phyloP scores from a whole-genome alignment of 805 yeast species.

The Zygosaccharomyces gambellarensis region DNA sequence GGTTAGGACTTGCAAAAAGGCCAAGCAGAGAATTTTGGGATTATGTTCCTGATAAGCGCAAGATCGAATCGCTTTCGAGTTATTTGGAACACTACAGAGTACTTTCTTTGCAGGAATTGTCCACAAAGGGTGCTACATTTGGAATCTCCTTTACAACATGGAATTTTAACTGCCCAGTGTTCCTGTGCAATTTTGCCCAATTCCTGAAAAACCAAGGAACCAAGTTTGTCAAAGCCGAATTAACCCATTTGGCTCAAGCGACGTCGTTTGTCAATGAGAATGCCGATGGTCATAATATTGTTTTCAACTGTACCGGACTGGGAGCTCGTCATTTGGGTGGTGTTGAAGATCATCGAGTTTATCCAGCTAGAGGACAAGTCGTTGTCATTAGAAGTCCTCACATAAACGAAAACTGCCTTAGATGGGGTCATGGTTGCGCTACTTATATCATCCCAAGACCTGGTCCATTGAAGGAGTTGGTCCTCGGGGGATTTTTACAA shows the following conservation, averaged over 20 bases:
- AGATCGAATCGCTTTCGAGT: conserved; percentile 43
- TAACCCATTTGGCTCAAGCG: conserved; percentile 57
- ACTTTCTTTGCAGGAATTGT: conserved; percentile 39
- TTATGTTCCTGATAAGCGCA: conserved; percentile 40
- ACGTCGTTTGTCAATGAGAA: conserved; percentile 24
- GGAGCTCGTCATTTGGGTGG: conserved; percentile 64
- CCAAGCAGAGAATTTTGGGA: conserved; percentile 63
- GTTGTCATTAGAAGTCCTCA: conserved; percentile 69
- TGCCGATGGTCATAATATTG: conserved; percentile 37
- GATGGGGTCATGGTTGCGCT: conserved; percentile 58
- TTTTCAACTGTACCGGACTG: conserved; percentile 75
- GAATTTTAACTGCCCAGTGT: conserved; percentile 69
- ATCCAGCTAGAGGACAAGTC: conserved; percentile 79
- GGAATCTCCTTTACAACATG: conserved; percentile 56
- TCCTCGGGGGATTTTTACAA: conserved; percentile 73
- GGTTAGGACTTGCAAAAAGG: conserved; percentile 49
- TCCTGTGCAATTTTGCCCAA: conserved; percentile 44
- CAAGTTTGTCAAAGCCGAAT: conserved; percentile 41
- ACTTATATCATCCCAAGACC: conserved; percentile 75
- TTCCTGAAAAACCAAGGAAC: conserved; percentile 48
- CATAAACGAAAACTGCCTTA: conserved; percentile 50
- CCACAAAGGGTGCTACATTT: conserved; percentile 44
- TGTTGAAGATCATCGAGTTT: conserved; percentile 54
- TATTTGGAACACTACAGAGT: conserved; percentile 47
- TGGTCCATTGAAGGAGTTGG: conserved; percentile 55